These are phyloP conservation scores for Berberis thunbergii DNA, from an alignment of 164 flowering plant species.

Conservation along the genomic window DNA sequence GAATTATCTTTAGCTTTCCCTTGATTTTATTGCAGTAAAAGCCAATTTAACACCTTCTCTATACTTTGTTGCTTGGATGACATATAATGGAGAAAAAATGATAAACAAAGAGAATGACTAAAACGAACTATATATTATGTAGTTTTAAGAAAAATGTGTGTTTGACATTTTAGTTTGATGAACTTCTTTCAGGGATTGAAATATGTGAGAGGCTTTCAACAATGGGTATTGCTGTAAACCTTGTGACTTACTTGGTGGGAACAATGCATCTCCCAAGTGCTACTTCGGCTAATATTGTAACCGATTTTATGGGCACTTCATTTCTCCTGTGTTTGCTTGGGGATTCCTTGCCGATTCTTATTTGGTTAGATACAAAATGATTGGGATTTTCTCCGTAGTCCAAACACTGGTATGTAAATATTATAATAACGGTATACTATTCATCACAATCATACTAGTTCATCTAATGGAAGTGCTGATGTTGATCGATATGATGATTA, in stretches of 20 bases:
- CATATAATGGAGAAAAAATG: too few species aligned
- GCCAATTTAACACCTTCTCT: too few species aligned
- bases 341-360: constrained; percentile 92
- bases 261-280: constrained; percentile 84
- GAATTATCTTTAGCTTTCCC: too few species aligned
- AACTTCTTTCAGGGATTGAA: constrained; percentile 46
- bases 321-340: constrained; percentile 78
- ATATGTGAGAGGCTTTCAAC: constrained; percentile 79
- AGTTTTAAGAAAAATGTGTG: too few species aligned
- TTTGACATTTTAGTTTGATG: background rate
- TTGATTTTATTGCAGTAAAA: too few species aligned
- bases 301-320: constrained; percentile 83
- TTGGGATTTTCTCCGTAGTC: constrained; percentile 54
- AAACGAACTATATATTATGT: too few species aligned
- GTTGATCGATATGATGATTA: background rate
- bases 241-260: constrained; percentile 72
- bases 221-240: constrained; percentile 91
- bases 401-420: constrained; percentile 42
- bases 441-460: background rate
- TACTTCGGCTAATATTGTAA: constrained; percentile 71
- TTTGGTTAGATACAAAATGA: constrained; percentile 71
- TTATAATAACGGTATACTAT: background rate
- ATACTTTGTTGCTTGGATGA: too few species aligned
- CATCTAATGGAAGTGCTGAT: background rate
- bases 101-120: too few species aligned